phyloP scores from a whole-genome alignment of 2,329 filamentous ascomycete species.

The Colletotrichum lentis region DNA sequence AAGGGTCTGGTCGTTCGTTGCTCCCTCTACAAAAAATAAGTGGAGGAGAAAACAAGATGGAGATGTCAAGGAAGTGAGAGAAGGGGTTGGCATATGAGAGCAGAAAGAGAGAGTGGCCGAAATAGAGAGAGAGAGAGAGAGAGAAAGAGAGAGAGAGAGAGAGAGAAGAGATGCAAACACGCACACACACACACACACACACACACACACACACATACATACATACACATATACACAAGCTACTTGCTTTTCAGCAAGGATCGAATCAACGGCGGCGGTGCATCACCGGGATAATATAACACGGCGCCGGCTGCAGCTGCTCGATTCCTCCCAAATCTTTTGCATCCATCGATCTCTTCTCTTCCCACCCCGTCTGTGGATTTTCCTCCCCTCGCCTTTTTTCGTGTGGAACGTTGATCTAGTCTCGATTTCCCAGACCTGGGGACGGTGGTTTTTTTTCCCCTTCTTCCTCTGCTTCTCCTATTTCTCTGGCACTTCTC shows the following conservation, averaged over 20 bases:
- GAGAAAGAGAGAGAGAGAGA: not conserved
- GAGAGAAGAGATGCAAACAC: slow-evolving; percentile 3
- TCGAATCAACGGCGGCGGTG: slow-evolving; percentile 14
- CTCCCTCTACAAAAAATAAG: not conserved
- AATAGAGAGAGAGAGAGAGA: not conserved
- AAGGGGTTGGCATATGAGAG: slow-evolving; percentile 1
- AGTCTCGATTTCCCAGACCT: not conserved
- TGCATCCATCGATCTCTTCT: not conserved
- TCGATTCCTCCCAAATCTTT: slow-evolving; percentile 5
- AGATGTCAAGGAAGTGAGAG: not conserved
- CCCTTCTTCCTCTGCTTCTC: not conserved
- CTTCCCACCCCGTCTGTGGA: not conserved
- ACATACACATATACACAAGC: not conserved
- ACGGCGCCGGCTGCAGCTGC: slow-evolving; percentile 31
- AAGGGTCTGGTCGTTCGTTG: slow-evolving; percentile 8
- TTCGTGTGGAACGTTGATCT: slow-evolving; percentile 22
- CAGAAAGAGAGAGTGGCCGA: not conserved
- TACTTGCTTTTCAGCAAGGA: not conserved
- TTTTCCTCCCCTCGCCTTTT: not conserved
- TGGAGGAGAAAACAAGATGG: not conserved
- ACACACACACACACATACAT: not conserved
- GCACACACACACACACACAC: not conserved
- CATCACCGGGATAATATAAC: slow-evolving; percentile 27
- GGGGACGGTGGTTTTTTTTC: not conserved
- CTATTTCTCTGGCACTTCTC: too few relatives aligned